Base-by-base conservation (phyloP, 192 early-diverging fungal genomes). In the Phlyctochytrium bullatum region DNA sequence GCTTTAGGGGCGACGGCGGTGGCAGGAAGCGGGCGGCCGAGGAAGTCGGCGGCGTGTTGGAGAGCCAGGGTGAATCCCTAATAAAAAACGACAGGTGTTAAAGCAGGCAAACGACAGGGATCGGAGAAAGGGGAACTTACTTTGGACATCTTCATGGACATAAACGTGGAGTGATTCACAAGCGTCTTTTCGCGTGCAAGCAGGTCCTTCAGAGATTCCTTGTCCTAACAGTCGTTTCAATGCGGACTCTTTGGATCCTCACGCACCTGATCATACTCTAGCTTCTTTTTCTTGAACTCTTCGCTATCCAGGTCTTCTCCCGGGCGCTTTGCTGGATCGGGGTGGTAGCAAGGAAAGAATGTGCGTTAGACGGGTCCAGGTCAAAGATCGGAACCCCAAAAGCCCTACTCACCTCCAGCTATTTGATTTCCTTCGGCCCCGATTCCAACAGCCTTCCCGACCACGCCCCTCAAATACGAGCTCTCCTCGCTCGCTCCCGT, bases 401-500 rank as follows among this genome's bases (percentile, higher is more conserved):
- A 10, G n/a, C n/a, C 40, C 40, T n/a, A 10, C 40, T 10, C 40
- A 50, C 40, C 40, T 14, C n/a, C 40, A 10, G 40, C 40, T 10
- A 10, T 50, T n/a, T n/a, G 40, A 10, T n/a, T n/a, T 50, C 40
- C 40, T 14, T 50, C n/a, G 10, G 62, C 36, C n/a, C n/a, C n/a
- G n/a, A n/a, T n/a, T n/a, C n/a, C n/a, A n/a, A n/a, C n/a, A n/a
- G n/a, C n/a, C n/a, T n/a, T n/a, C n/a, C n/a, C n/a, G n/a, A n/a
- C 40, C 20, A 14, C 40, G 40, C 40, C 20, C 40, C 20, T 47
- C 20, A 47, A 20, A 14, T 34, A 64, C 27, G 30, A 10, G 25
- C 29, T 36, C 51, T 57, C 28, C 29, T 71, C 64, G 2, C 54
- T 51, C 23, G 82, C 68, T 23, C 72, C 89, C 0, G 87, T 91